A percentile compares a stretch with the other conserved stretches of the same genome.
Conservation (phyloP, 768 basidiomycete species). For the Tricholoma bakamatsutake region DNA sequence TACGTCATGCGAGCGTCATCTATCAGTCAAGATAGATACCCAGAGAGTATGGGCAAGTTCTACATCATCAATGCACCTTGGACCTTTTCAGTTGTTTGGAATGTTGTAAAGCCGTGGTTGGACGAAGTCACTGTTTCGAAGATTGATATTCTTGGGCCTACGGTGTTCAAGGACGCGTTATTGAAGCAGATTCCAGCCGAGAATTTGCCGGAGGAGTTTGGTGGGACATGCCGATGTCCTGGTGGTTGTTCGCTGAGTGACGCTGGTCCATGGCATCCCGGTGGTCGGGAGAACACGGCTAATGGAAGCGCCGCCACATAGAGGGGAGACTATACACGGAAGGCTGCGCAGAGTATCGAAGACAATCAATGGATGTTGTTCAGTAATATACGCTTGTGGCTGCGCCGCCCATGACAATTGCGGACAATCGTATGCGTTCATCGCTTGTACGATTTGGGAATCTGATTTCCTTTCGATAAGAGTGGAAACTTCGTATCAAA, state of each 20-base stretch:
- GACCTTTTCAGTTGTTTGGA: slow-evolving; percentile 87
- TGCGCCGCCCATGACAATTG: not conserved
- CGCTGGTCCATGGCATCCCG: slow-evolving; percentile 82
- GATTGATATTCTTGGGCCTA: slow-evolving; percentile 80
- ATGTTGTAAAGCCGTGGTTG: slow-evolving; percentile 85
- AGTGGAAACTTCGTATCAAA: too few species aligned
- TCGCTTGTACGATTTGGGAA: not conserved
- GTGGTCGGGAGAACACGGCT: not conserved
- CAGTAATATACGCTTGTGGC: not conserved
- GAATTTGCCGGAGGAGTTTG: slow-evolving; percentile 82
- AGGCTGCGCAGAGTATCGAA: not conserved
- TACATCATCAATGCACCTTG: slow-evolving; percentile 98
- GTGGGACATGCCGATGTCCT: slow-evolving; percentile 71
- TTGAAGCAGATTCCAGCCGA: slow-evolving; percentile 77
- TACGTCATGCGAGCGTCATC: slow-evolving; percentile 71
- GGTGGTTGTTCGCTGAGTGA: slow-evolving; percentile 87
- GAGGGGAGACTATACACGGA: not conserved
- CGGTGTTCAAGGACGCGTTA: slow-evolving; percentile 64
- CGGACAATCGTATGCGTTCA: not conserved
- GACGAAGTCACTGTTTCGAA: slow-evolving; percentile 94
- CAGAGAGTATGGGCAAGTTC: slow-evolving; percentile 96
- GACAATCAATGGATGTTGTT: not conserved
- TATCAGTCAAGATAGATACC: slow-evolving; percentile 90
- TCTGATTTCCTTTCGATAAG: too few species aligned
- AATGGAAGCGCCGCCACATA: not conserved